phyloP scores from a whole-genome alignment of 2,329 filamentous ascomycete species.

The Pseudogymnoascus pannorum region DNA sequence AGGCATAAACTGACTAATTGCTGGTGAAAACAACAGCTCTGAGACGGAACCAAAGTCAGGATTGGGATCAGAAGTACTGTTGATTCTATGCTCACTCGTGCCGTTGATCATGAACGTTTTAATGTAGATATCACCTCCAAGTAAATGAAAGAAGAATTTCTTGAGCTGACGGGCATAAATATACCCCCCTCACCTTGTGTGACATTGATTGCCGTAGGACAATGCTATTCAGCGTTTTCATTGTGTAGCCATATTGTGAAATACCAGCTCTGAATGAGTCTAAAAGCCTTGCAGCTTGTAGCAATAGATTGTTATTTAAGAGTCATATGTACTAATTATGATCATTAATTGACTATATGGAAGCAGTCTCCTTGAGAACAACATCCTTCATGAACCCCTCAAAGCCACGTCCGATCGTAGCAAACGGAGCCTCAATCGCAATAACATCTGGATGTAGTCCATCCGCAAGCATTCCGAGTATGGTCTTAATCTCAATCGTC shows the following conservation, averaged over 20 bases:
- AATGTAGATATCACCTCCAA: neutral
- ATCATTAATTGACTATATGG: neutral
- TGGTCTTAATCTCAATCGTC: constrained; percentile 18
- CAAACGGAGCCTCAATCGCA: constrained; percentile 20
- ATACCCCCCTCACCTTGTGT: neutral
- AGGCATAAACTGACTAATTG: neutral
- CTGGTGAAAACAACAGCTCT: neutral
- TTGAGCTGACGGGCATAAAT: neutral
- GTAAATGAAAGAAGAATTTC: neutral
- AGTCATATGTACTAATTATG: neutral
- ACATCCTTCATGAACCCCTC: constrained; percentile 19
- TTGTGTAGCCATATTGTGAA: neutral
- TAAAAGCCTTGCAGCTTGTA: neutral
- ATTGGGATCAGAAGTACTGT: neutral
- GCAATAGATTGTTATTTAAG: neutral
- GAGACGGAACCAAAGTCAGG: neutral
- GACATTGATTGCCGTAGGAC: neutral
- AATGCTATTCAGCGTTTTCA: neutral
- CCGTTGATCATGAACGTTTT: neutral
- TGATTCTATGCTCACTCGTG: neutral
- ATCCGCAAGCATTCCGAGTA: constrained; percentile 17
- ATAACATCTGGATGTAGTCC: constrained; percentile 21
- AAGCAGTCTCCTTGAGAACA: neutral
- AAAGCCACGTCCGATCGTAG: constrained; percentile 18
- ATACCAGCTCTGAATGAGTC: neutral